Base-by-base conservation (phyloP, 257 asterid species). In the Petunia secreta region DNA sequence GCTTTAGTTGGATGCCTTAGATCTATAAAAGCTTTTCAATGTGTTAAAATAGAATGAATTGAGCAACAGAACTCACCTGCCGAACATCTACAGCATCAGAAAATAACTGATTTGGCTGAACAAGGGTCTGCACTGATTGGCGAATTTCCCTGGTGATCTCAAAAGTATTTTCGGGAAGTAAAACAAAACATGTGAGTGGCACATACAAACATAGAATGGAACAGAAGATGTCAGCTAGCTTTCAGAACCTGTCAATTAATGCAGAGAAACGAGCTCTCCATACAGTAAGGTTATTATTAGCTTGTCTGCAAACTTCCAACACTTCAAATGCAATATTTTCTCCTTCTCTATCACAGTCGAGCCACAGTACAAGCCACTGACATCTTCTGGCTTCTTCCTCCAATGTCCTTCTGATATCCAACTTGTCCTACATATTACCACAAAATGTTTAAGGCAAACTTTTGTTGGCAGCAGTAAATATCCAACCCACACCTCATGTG, bases 261-360 rank as follows among this genome's bases (percentile, higher is more conserved):
- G 98, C 94, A 69, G 99, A 96, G 86, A 96, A 96, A 60, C 92
- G 97, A 86, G 99, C 99, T 90, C 99, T 93, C 95, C 93, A 86
- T 48, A 94, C 85, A 84, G 87, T 90, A 78, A 96, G 91, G 85
- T 94, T 89, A 69, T 81, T 93, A 83, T 96, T 96, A 54, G 89
- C 97, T 84, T 94, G 87, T 25, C 69, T 89, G 86, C 99, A 96
- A 84, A 90, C 93, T 76, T 96, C 97, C 67, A 92, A 85, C 80
- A 96, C 99, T 86, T 96, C 99, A 85, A 87, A 94, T 66, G 99
- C 98, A 80, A 96, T 96, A 85, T 96, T 96, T 87, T 96, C 99
- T 81, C 98, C 99, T 91, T 96, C 99, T 81, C 97, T 87, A 67
- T 96, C 99, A 75, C 98, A 96, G 85, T 96, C 99, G 52, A 96